Conservation (phyloP, 208 protist species). For the Leishmania amazonensis region DNA sequence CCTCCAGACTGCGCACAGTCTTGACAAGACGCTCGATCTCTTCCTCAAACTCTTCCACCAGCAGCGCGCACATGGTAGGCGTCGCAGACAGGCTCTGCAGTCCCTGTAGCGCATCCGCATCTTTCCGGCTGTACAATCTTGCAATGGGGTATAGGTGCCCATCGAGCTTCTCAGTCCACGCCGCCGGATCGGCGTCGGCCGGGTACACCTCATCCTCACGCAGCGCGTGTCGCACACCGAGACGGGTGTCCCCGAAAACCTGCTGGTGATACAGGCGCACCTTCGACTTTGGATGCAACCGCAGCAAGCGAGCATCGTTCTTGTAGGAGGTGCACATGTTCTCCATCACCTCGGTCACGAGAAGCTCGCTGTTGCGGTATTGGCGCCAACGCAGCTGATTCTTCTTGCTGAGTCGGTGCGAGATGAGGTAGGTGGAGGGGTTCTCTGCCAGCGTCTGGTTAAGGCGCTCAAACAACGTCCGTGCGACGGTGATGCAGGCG, state of each 20-base stretch:
- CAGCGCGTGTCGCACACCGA: slow-evolving; percentile 20
- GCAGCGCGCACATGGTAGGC: slow-evolving; percentile 44
- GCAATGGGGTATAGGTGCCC: slow-evolving; percentile 31
- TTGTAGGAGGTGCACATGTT: slow-evolving; percentile 47
- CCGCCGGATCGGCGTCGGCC: slow-evolving; percentile 10
- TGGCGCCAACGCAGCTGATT: slow-evolving; percentile 41
- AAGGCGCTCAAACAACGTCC: slow-evolving; percentile 53
- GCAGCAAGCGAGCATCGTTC: slow-evolving; percentile 51
- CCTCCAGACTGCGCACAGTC: slow-evolving; percentile 31
- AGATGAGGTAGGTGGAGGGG: slow-evolving; percentile 46
- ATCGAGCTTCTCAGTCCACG: slow-evolving; percentile 11
- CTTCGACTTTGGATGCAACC: slow-evolving; percentile 58
- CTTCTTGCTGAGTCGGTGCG: slow-evolving; percentile 45
- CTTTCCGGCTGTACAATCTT: slow-evolving; percentile 50
- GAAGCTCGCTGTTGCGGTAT: slow-evolving; percentile 75
- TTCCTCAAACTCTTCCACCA: slow-evolving; percentile 75
- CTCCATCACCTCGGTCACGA: slow-evolving; percentile 78
- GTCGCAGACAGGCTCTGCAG: slow-evolving; percentile 22
- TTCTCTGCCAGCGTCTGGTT: slow-evolving; percentile 60
- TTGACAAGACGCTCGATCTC: slow-evolving; percentile 60
- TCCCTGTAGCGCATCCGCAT: slow-evolving; percentile 39
- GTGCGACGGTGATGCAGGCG: slow-evolving; percentile 68
- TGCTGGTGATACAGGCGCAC: slow-evolving; percentile 61
- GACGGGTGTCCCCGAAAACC: slow-evolving; percentile 17
- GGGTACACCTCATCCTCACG: slow-evolving; percentile 42